Evolutionary conservation across 352 stramenopile genomes (phyloP).

Genomic region (Pythium scleroteichum): DNA sequence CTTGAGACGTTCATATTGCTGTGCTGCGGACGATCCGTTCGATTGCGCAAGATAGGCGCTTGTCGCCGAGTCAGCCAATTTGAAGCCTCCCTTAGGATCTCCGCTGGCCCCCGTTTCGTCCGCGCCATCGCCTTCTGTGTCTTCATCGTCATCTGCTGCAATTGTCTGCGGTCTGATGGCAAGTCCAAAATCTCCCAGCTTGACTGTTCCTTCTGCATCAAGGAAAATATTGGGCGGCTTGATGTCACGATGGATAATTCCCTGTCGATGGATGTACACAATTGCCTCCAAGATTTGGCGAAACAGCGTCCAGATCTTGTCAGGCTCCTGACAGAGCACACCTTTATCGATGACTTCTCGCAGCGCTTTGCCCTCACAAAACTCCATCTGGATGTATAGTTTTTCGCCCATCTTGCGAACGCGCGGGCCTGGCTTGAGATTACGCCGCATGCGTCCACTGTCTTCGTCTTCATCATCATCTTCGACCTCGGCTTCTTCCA

Average conservation of each 20-base stretch:
- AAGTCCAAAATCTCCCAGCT: slow-evolving; percentile 95
- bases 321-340: slow-evolving; percentile 69
- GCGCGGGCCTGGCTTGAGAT: slow-evolving; percentile 6
- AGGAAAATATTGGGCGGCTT: slow-evolving; percentile 95
- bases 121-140: slow-evolving; percentile 32
- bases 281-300: slow-evolving; percentile 95
- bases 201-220: slow-evolving; percentile 90
- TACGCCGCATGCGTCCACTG: slow-evolving; percentile 2
- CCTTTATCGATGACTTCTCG: slow-evolving; percentile 94
- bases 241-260: slow-evolving; percentile 93
- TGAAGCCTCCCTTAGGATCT: slow-evolving; percentile 4
- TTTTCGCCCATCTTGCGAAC: slow-evolving; percentile 65
- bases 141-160: slow-evolving; percentile 41
- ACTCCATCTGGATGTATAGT: slow-evolving; percentile 97
- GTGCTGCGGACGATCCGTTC: slow-evolving; percentile 64
- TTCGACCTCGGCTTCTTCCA: slow-evolving; percentile 53
- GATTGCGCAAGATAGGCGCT: slow-evolving; percentile 46
- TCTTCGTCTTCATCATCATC: slow-evolving; percentile 26
- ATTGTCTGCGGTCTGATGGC: slow-evolving; percentile 80
- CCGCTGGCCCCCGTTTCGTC: slow-evolving; percentile 8
- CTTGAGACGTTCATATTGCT: slow-evolving; percentile 67
- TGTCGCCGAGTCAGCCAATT: slow-evolving; percentile 7
- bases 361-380: slow-evolving; percentile 92
- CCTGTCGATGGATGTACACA: slow-evolving; percentile 93
- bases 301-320: slow-evolving; percentile 94